A percentile compares a stretch with the other conserved stretches of the same genome.
phyloP scores from a whole-genome alignment of 306 rosid species.

The Spatholobus suberectus region DNA sequence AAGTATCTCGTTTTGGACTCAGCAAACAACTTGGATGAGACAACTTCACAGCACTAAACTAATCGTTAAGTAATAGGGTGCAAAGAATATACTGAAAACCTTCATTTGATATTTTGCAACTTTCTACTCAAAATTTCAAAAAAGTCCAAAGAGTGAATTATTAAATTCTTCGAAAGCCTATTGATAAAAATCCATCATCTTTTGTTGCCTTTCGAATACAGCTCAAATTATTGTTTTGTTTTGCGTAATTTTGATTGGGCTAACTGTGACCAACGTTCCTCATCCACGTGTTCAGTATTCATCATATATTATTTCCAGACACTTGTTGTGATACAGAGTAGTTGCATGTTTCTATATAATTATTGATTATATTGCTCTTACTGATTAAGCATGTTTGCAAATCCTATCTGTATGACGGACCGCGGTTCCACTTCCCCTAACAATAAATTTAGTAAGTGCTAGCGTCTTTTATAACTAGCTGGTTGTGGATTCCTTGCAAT shows the following conservation, averaged over 20 bases:
- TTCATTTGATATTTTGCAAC: not conserved
- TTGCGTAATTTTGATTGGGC: slow-evolving; percentile 24
- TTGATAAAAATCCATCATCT: slow-evolving; percentile 28
- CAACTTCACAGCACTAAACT: slow-evolving; percentile 27
- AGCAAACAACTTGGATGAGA: slow-evolving; percentile 36
- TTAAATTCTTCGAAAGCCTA: slow-evolving; percentile 13
- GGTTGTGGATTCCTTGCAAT: not conserved
- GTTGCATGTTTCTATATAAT: not conserved
- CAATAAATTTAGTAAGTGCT: not conserved
- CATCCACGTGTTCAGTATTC: not conserved
- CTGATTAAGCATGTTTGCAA: not conserved
- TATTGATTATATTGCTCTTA: not conserved
- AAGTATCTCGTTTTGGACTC: not conserved
- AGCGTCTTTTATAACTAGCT: not conserved
- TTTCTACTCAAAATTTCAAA: not conserved
- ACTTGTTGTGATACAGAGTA: not conserved
- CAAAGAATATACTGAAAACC: slow-evolving; percentile 43
- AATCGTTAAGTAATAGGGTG: not conserved
- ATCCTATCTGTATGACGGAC: not conserved
- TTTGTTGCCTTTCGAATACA: slow-evolving; percentile 34
- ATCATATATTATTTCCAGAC: not conserved
- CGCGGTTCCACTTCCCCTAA: not conserved
- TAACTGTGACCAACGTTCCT: not conserved
- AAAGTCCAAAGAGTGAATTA: slow-evolving; percentile 24
- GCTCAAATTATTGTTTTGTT: not conserved